Percentiles rank a stretch among this genome's conserved stretches.
phyloP scores from a whole-genome alignment of 805 yeast species.

The Cyberlindnera petersonii region DNA sequence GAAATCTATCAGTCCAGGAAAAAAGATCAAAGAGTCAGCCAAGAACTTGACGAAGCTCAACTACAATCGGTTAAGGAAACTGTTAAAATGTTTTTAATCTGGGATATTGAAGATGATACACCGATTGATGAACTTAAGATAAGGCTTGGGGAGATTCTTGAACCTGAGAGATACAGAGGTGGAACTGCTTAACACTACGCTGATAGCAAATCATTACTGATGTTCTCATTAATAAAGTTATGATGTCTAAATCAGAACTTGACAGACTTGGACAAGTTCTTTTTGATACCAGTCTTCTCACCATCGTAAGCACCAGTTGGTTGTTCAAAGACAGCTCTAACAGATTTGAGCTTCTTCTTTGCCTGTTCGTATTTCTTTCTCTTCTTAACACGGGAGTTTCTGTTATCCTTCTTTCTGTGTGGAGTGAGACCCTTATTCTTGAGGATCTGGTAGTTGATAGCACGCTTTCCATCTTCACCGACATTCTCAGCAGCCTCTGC shows the following conservation, averaged over 20 bases:
- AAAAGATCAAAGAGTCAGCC: slow-evolving; percentile 8
- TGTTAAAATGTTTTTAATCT: slow-evolving; percentile 17
- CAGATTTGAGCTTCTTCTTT: slow-evolving; percentile 85
- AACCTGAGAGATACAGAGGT: too few species aligned
- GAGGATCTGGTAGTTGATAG: slow-evolving; percentile 88
- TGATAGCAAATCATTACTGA: not conserved
- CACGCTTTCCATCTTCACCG: slow-evolving; percentile 87
- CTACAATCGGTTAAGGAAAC: slow-evolving; percentile 14
- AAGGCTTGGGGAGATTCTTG: slow-evolving; percentile 4
- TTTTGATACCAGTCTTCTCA: slow-evolving; percentile 96
- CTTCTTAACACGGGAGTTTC: slow-evolving; percentile 97
- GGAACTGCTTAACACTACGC: too few species aligned
- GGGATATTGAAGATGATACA: slow-evolving; percentile 19
- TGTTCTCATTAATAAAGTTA: not conserved
- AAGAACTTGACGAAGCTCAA: slow-evolving; percentile 8
- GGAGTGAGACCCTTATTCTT: slow-evolving; percentile 97
- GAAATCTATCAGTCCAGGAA: slow-evolving; percentile 19
- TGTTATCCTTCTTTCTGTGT: slow-evolving; percentile 85
- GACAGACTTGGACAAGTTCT: slow-evolving; percentile 84
- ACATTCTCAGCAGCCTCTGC: slow-evolving; percentile 60
- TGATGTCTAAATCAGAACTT: slow-evolving; percentile 40
- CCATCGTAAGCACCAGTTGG: slow-evolving; percentile 83
- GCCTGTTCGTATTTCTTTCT: slow-evolving; percentile 95
- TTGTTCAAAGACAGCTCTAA: slow-evolving; percentile 80
- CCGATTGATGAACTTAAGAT: not conserved